Evolutionary conservation across 1,284 basidiomycete species (phyloP).

Genomic region (Ceratobasidium sp.): DNA sequence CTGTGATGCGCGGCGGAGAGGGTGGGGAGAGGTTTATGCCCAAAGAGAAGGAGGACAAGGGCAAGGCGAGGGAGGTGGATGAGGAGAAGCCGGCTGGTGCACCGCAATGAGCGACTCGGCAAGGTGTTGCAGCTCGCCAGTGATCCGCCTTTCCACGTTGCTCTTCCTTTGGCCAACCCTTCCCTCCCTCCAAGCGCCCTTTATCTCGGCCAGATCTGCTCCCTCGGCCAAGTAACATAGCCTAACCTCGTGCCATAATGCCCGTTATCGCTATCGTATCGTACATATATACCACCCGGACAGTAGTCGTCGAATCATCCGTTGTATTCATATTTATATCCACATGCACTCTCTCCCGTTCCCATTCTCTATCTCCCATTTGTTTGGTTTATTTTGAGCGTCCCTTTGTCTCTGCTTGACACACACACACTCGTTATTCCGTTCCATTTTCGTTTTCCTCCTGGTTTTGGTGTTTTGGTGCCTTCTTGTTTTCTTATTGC

Average conservation of each 20-base stretch:
- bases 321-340: conserved; percentile 34
- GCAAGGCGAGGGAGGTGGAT: conserved; percentile 49
- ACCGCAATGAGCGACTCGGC: conserved; percentile 16
- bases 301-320: background rate
- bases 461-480: background rate
- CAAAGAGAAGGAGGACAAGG: conserved; percentile 57
- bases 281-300: conserved; percentile 14
- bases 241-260: conserved; percentile 2
- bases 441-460: background rate
- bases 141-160: background rate
- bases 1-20: conserved; percentile 85
- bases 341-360: conserved; percentile 16
- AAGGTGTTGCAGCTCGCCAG: too few relatives aligned
- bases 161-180: background rate
- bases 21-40: conserved; percentile 67
- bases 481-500: background rate
- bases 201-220: background rate
- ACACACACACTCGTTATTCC: conserved; percentile 26
- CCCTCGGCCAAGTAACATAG: background rate
- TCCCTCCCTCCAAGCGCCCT: background rate
- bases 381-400: conserved; percentile 19
- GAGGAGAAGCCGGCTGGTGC: conserved; percentile 1
- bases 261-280: conserved; percentile 4
- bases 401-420: background rate
- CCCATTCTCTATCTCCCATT: background rate